Evolutionary conservation across 371 early-diverging fungal genomes (phyloP), one percentile per base, ranked within the genome.

Genomic region (Mucor irregularis): DNA sequence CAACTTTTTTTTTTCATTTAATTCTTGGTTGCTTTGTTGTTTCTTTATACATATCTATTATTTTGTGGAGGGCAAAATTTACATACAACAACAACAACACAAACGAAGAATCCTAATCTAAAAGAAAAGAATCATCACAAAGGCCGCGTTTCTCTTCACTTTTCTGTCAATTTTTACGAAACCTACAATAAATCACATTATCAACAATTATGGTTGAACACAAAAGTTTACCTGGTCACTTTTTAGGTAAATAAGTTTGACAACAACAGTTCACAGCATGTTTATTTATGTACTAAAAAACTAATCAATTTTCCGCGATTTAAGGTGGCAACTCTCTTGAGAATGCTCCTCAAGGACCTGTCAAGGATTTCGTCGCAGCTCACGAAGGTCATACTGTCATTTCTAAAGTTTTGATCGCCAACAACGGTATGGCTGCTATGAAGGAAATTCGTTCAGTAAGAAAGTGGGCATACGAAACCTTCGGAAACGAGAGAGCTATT

Each of bases 381-480:
- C 76, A 88, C 64, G 88, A 85, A 53, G 94, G 94, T 47, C 92
- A 93, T 69, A 91, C 91, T 29, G 92, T 93, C 8, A 94, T 94
- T 64, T 86, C 86, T 21, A 89, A 88, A 62, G 89, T 98, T 16
- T 82, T 98, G 60, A 95, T 98, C 66, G 99, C 99, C 62, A 99
- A 99, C 84, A 99, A 98, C 84, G 99, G 99, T 62, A 95, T 99
- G 79, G 99, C 97, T 5, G 99, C 99, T 45, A 96, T 98, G 71
- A 99, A 99, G 74, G 98, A 96, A 80, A 98, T 99, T 57, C 87
- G 97, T 40, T 97, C 97, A 2, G 92, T 99, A 28, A 89, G 98
- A 56, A 90, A 97, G 69, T 99, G 97, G 96, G 90, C 99, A 5
- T 99, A 99, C 69, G 95, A 96, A 69, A 93, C 92, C 13, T 98